Conservation (phyloP, 2,329 filamentous ascomycete genomes). For the Aspergillus viridinutans region DNA sequence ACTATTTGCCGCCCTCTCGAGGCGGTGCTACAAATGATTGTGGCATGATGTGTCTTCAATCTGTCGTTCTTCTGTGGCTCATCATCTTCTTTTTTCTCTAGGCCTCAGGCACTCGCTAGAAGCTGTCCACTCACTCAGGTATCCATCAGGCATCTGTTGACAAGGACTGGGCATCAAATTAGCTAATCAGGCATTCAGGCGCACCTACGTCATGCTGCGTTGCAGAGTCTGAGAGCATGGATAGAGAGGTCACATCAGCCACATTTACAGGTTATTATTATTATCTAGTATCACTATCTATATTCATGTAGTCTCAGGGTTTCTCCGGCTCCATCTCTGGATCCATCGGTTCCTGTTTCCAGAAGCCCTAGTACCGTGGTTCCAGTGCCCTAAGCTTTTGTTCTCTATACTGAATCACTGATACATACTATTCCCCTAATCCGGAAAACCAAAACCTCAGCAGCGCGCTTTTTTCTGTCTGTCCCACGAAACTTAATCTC, state of each 20-base stretch:
- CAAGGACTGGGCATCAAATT: too few relatives aligned
- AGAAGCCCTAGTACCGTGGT: slow-evolving; percentile 5
- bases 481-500: too few relatives aligned
- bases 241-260: too few relatives aligned
- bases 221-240: too few relatives aligned
- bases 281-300: too few relatives aligned
- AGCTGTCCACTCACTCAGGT: neutral
- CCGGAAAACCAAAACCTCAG: too few relatives aligned
- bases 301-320: too few relatives aligned
- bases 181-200: neutral
- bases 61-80: too few relatives aligned
- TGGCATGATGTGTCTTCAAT: neutral
- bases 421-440: too few relatives aligned
- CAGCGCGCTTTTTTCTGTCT: too few relatives aligned
- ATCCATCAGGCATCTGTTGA: neutral
- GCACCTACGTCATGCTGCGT: neutral
- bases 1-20: neutral
- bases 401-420: too few relatives aligned
- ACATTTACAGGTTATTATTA: too few relatives aligned
- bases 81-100: neutral
- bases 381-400: neutral
- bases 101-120: neutral
- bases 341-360: slow-evolving; percentile 5
- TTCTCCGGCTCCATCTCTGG: neutral
- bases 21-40: neutral